Evolutionary conservation across 495 filamentous ascomycete genomes (phyloP).

Genomic region (Hypoxylon perforatum): DNA sequence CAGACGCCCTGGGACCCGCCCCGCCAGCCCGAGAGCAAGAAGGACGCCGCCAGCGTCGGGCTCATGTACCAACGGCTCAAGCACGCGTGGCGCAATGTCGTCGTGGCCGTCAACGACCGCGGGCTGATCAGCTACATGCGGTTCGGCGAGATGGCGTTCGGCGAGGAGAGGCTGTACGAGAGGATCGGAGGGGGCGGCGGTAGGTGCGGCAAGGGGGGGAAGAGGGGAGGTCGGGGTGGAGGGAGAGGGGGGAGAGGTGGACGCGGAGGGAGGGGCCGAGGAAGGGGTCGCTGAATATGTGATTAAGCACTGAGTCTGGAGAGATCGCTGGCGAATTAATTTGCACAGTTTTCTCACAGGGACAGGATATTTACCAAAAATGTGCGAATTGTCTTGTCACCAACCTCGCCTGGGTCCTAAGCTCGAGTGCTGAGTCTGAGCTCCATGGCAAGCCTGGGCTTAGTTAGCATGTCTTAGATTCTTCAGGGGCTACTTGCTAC

Average conservation of each 20-base stretch:
- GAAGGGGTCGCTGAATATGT: background rate
- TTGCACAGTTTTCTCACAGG: no score
- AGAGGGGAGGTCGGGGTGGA: slow-evolving; percentile 53
- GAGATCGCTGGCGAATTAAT: no score
- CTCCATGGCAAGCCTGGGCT: no score
- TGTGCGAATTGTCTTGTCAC: no score
- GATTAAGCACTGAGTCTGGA: background rate
- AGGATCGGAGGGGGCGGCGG: slow-evolving; percentile 45
- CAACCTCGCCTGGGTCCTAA: no score
- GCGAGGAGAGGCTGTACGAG: slow-evolving; percentile 75
- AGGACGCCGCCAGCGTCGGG: slow-evolving; percentile 45
- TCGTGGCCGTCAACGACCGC: slow-evolving; percentile 88
- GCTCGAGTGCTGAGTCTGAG: no score
- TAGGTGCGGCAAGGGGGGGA: slow-evolving; percentile 54
- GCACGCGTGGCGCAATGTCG: slow-evolving; percentile 83
- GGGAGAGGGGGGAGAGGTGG: slow-evolving; percentile 42
- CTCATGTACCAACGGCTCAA: slow-evolving; percentile 74
- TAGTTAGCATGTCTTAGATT: no score
- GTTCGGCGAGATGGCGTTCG: slow-evolving; percentile 82
- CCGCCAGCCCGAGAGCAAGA: slow-evolving; percentile 54
- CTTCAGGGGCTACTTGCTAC: no score
- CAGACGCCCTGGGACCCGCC: slow-evolving; percentile 75
- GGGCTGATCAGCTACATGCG: slow-evolving; percentile 89
- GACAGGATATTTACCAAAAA: no score
- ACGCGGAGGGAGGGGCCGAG: slow-evolving; percentile 9